Conservation (phyloP, 2,329 filamentous ascomycete species). For the Diaporthe ilicicola region DNA sequence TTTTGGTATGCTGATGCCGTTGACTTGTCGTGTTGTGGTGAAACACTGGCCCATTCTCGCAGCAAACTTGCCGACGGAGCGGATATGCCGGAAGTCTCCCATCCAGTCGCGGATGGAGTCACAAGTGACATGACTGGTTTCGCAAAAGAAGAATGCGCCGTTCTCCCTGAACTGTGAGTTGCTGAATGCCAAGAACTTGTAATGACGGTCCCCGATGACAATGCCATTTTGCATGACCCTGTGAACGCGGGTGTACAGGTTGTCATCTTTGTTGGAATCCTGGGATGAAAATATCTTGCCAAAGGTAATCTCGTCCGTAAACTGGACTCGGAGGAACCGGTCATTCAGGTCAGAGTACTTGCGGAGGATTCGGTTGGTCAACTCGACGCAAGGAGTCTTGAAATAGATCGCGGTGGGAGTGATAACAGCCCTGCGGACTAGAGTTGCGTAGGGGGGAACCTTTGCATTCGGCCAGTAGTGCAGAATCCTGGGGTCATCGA, state of each 20-base stretch:
- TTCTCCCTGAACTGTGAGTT: slow-evolving; percentile 95
- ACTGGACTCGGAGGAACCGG: slow-evolving; percentile 88
- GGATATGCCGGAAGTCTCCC: slow-evolving; percentile 85
- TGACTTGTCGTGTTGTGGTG: slow-evolving; percentile 85
- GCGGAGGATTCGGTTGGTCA: slow-evolving; percentile 86
- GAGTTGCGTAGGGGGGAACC: slow-evolving; percentile 76
- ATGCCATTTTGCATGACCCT: slow-evolving; percentile 81
- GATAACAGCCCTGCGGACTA: slow-evolving; percentile 78
- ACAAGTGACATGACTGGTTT: slow-evolving; percentile 71
- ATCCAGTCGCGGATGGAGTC: slow-evolving; percentile 85
- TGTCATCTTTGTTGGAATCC: slow-evolving; percentile 66
- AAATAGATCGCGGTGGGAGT: slow-evolving; percentile 87
- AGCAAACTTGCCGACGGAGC: slow-evolving; percentile 86
- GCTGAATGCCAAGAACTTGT: slow-evolving; percentile 91
- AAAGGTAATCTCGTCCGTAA: slow-evolving; percentile 78
- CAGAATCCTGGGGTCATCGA: slow-evolving; percentile 62
- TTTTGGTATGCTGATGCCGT: slow-evolving; percentile 66
- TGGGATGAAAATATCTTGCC: slow-evolving; percentile 66
- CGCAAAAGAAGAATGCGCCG: slow-evolving; percentile 91
- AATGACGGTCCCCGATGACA: slow-evolving; percentile 80
- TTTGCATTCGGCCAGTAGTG: slow-evolving; percentile 54
- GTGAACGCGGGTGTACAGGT: slow-evolving; percentile 78
- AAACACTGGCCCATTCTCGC: slow-evolving; percentile 94
- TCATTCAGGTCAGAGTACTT: slow-evolving; percentile 74
- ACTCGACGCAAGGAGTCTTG: slow-evolving; percentile 80